Evolutionary conservation across 2,329 filamentous ascomycete species (phyloP).

Genomic region (Aureobasidium musti): DNA sequence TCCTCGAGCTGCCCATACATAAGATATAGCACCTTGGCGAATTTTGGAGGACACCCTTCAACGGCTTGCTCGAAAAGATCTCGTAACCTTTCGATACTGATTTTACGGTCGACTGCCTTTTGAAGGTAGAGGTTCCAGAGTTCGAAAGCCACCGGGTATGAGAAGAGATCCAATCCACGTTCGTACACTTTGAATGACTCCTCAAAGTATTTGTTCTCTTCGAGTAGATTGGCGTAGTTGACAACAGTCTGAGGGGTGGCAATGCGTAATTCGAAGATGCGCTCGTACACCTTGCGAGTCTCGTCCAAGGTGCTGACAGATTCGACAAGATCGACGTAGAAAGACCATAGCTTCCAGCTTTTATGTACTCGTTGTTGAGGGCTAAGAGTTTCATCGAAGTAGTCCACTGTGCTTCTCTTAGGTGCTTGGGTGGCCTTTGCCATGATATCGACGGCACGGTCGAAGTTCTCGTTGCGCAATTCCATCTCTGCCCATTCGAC

Average conservation of each 20-base stretch:
- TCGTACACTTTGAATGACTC: constrained; percentile 98
- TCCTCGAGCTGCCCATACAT: constrained; percentile 99
- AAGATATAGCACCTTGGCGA: constrained; percentile 91
- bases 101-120: constrained; percentile 94
- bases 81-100: constrained; percentile 87
- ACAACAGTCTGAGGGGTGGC: constrained; percentile 97
- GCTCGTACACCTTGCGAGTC: constrained; percentile 90
- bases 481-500: constrained; percentile 99
- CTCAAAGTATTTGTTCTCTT: constrained; percentile 93
- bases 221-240: constrained; percentile 94
- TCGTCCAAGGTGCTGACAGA: constrained; percentile 89
- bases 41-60: constrained; percentile 90
- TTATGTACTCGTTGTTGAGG: constrained; percentile 98
- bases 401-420: constrained; percentile 97
- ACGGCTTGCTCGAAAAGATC: constrained; percentile 97
- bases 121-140: constrained; percentile 98
- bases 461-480: constrained; percentile 91
- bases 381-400: constrained; percentile 91
- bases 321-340: constrained; percentile 97
- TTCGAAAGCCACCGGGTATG: constrained; percentile 96
- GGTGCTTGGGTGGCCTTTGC: constrained; percentile 96
- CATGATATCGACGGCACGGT: constrained; percentile 93
- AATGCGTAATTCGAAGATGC: constrained; percentile 97
- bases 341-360: constrained; percentile 99
- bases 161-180: constrained; percentile 95